A percentile compares a stretch with the other conserved stretches of the same genome.
Conservation (phyloP, 202 grass and related monocot genomes). For the Dendrocalamus latiflorus region DNA sequence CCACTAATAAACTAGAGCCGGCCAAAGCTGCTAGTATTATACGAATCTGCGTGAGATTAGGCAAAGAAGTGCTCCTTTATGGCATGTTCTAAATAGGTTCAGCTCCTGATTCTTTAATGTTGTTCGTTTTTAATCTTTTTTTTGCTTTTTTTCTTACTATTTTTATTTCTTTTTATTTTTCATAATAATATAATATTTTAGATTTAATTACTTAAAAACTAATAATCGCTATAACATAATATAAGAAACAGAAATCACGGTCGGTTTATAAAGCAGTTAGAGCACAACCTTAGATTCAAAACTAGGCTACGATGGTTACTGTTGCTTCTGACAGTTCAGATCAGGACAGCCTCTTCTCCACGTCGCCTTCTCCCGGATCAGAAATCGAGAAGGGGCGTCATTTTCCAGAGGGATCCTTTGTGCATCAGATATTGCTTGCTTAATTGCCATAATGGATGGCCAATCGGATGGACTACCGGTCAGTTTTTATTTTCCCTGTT, state of each 20-base stretch:
- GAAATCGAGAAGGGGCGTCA: neutral
- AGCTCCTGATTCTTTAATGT: too few species aligned
- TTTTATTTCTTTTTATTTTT: too few species aligned
- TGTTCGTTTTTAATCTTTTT: too few species aligned
- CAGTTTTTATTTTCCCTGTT: neutral
- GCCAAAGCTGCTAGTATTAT: neutral
- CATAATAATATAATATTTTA: too few species aligned
- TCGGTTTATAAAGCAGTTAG: too few species aligned
- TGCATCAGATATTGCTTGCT: neutral
- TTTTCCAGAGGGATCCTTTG: neutral
- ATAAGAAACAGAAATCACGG: too few species aligned
- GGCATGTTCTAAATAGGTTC: fast-evolving
- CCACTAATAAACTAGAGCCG: too few species aligned
- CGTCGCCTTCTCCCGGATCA: neutral
- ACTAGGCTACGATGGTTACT: neutral
- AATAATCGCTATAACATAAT: too few species aligned
- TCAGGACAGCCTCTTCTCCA: neutral
- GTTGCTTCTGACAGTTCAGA: neutral
- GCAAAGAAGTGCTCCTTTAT: too few species aligned
- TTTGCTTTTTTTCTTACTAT: too few species aligned
- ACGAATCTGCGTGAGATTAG: neutral
- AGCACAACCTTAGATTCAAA: neutral
- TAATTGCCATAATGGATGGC: neutral
- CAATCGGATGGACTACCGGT: too few species aligned
- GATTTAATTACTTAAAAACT: too few species aligned